Conservation (phyloP, 2,329 filamentous ascomycete species). For the Hypoxylon sp. region DNA sequence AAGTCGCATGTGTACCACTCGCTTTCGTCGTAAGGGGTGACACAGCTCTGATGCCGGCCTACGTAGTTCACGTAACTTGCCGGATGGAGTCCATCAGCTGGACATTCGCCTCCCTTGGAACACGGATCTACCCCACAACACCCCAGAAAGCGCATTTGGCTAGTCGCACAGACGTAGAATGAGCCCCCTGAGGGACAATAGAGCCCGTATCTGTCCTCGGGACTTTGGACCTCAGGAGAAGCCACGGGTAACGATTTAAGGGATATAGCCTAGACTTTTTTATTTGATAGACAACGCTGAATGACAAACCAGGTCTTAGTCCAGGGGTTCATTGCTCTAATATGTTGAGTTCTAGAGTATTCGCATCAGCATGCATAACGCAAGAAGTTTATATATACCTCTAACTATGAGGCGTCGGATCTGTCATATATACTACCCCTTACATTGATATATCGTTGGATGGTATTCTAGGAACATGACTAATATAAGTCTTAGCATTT, state of each 20-base stretch:
- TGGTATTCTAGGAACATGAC: background rate
- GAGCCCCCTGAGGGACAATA: constrained; percentile 54
- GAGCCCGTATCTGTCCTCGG: constrained; percentile 44
- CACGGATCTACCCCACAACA: constrained; percentile 59
- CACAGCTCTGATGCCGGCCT: constrained; percentile 53
- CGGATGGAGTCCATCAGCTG: constrained; percentile 51
- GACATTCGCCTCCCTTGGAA: constrained; percentile 52
- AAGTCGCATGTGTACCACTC: constrained; percentile 57
- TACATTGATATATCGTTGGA: background rate
- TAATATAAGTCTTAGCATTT: background rate
- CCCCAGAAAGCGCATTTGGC: constrained; percentile 56
- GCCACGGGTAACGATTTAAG: constrained; percentile 12
- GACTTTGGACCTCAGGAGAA: constrained; percentile 3
- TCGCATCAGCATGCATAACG: background rate
- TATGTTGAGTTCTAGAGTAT: background rate
- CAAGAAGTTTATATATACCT: background rate
- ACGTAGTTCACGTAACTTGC: constrained; percentile 53
- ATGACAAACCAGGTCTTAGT: background rate
- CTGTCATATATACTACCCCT: background rate
- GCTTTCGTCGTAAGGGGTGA: constrained; percentile 35
- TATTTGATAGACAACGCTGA: background rate
- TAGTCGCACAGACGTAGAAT: constrained; percentile 55
- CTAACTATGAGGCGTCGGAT: background rate
- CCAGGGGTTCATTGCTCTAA: background rate
- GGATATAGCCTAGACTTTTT: background rate